Evolutionary conservation across 2,329 filamentous ascomycete genomes (phyloP), one percentile per base, ranked within the genome.

Genomic region (Xylariomycetidae sp.): DNA sequence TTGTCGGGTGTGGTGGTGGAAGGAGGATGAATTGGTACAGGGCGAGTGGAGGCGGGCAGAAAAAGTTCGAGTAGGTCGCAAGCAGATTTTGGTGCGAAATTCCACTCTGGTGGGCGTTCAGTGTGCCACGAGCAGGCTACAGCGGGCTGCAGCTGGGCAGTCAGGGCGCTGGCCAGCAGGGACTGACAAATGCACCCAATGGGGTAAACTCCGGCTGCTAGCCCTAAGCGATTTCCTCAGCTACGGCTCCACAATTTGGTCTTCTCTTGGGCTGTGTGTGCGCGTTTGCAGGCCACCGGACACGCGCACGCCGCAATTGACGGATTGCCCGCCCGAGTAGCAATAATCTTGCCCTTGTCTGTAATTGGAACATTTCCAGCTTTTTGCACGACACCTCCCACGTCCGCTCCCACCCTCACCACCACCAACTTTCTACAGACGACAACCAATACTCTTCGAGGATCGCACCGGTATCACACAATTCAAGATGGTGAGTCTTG

Each of bases 401-500:
- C 13, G 35, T 32, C 39, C 33, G 32, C 35, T 40, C 37, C 42
- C 36, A 39, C 40, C 43, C 45, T 46, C 40, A 39, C 29, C 43
- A 43, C 49, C 39, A 40, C 38, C 40, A 51, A 52, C n/a, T n/a
- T n/a, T n/a, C n/a, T n/a, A 46, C 40, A 46, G 39, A 33, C 50
- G 38, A 52, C 48, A 55, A 46, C 43, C 40, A 41, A 54, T 39
- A 63, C 73, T 77, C 74, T 79, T 79, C 75, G 75, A 79, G 75
- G 75, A 79, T 78, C 73, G 72, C 67, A 62, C 70, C 72, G 74
- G 72, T 74, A 71, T 59, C 61, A 61, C 58, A 57, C 57, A 61
- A 65, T 60, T 60, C 68, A 77, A 74, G 64, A 79, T 79, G 75
- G 75, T 79, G 60, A 66, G 74, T 66, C 16, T 14, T 19, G 12